Evolutionary conservation across 2,329 filamentous ascomycete genomes (phyloP), one percentile per base, ranked within the genome.

Genomic region (Niveomyces coronatus): DNA sequence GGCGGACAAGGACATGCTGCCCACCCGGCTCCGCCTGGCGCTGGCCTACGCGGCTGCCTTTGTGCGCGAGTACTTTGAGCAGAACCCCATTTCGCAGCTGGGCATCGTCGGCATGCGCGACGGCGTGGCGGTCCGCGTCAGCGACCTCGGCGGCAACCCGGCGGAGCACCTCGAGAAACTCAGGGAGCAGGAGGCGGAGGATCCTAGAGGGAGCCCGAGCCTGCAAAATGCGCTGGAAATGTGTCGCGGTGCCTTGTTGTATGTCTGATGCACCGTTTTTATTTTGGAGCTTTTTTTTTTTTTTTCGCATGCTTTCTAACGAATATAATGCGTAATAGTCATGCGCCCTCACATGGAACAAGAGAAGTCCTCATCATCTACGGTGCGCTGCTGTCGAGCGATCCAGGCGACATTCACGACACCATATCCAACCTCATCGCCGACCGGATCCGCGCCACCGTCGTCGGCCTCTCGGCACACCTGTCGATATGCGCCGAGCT

Each of bases 61-160:
- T 59, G 82, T 96, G 34, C 74, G 80, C 42, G 89, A 95, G 58
- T 98, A 86, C 63, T 98, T 96, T 55, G 91, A 96, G 61, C 91
- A 98, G 61, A 98, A 98, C 53, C 91, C 91, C 9, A 96, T 98
- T 48, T 94, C 87, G 9, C 91, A 98, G 62, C 74, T 98, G 40
- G 88, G 84, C 17, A 82, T 98, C 20, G 68, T 98, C 27, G 89
- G 85, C 35, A 94, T 96, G 84, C 77, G 85, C 44, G 91, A 96
- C 56, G 91, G 91, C 13, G 69, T 96, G 13, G 88, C 88, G 3
- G 68, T 93, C 17, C 71, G 85, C 27, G 75, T 98, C 45, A 91
- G 83, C 54, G 85, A 94, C 53, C 80, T 96, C 68, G 82, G 83
- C 39, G 91, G 91, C 9, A 95, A 95, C 54, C 87, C 89, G 3